Conservation (phyloP, 257 asterid species). For the Euphrasia confusa region DNA sequence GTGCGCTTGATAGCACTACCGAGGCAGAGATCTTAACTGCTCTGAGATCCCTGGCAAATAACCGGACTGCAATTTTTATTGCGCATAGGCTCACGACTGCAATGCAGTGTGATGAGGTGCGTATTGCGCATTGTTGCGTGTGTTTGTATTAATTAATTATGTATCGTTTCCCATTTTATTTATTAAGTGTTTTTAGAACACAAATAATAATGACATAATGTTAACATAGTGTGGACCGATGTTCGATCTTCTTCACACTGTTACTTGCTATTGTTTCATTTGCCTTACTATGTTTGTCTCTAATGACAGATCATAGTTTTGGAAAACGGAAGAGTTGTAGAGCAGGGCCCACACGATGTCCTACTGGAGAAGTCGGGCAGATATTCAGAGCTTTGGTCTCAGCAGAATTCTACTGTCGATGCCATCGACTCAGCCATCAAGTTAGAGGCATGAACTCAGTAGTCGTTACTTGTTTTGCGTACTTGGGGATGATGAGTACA, state of each 20-base stretch:
- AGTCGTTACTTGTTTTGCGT: neutral
- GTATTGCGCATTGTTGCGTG: constrained; percentile 13
- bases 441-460: constrained; percentile 38
- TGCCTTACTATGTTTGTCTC: no score
- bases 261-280: no score
- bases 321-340: constrained; percentile 94
- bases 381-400: constrained; percentile 92
- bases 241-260: no score
- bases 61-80: constrained; percentile 86
- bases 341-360: constrained; percentile 92
- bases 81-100: constrained; percentile 98
- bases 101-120: constrained; percentile 98
- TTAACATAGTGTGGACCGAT: no score
- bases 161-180: neutral
- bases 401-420: constrained; percentile 79
- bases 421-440: constrained; percentile 66
- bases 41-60: constrained; percentile 65
- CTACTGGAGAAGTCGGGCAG: constrained; percentile 71
- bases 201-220: no score
- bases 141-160: neutral
- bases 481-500: neutral
- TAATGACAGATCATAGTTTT: constrained; percentile 69
- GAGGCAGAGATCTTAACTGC: constrained; percentile 91
- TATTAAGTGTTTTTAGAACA: neutral
- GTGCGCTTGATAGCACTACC: constrained; percentile 98